Base-by-base conservation (phyloP, 2,329 filamentous ascomycete species). In the Rutstroemia sp. region DNA sequence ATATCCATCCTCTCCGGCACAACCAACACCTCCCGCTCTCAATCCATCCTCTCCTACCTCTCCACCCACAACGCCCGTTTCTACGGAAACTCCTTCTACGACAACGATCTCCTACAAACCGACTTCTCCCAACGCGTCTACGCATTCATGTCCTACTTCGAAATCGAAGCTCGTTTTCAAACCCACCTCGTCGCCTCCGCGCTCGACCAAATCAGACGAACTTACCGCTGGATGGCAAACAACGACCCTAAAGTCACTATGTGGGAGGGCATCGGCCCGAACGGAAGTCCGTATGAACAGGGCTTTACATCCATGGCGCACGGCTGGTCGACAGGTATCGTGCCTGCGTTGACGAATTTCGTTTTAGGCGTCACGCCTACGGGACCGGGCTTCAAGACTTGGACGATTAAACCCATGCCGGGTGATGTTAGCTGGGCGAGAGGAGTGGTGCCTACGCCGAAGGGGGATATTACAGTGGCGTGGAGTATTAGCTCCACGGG, bases 21-120 rank as follows among this genome's bases (percentile, higher is more conserved):
- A 0, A 63, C 68, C 2, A 68, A 71, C 46, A 66, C 65, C 3
- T 19, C 55, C 3, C 51, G 59, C 4, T 71, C 74, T 1, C 59
- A 64, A 7, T 67, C 67, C 0, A 69, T 74, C 14, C 67, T 80
- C 3, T 49, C 64, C 1, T 79, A 76, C 60, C 71, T 78, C 18
- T 58, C 69, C 4, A 61, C 58, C 16, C 59, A 70, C 4, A 73
- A 71, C 18, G 63, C 70, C 0, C 68, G 69, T 7, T 65, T 67
- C 0, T 79, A 78, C 58, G 77, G 78, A 2, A 79, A 80, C 60
- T 70, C 78, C 1, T 80, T 80, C 62, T 80, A 77, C 62, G 77
- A 80, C 63, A 75, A 72, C 39, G 73, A 70, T 45, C 62, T 69
- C 3, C 64, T 78, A 5, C 64, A 61, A 0, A 59, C 59, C 0